Conservation (phyloP, 2,329 filamentous ascomycete species). For the Aspergillus pseudotamarii region DNA sequence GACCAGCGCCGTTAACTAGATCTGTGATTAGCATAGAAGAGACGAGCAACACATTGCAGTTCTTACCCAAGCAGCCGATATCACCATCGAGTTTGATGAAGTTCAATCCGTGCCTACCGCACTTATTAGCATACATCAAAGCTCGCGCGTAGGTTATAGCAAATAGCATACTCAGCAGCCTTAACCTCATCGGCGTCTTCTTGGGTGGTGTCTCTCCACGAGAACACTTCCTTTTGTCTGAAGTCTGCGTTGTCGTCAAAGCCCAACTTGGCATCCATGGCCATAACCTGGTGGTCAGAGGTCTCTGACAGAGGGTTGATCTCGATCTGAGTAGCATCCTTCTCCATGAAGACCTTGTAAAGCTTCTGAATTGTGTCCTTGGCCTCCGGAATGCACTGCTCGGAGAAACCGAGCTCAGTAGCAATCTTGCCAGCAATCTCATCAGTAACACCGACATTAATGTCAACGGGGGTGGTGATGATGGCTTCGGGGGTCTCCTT, state of each 20-base stretch:
- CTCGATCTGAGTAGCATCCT: constrained; percentile 98
- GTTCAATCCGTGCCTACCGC: constrained; percentile 71
- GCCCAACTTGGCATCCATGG: constrained; percentile 98
- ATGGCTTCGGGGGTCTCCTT: constrained; percentile 98
- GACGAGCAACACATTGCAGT: constrained; percentile 1
- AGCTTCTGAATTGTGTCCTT: constrained; percentile 98
- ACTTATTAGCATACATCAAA: constrained; percentile 17
- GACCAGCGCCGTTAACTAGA: constrained; percentile 90
- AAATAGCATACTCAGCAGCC: constrained; percentile 71
- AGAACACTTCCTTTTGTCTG: constrained; percentile 95
- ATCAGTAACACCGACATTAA: constrained; percentile 92
- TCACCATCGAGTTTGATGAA: constrained; percentile 99
- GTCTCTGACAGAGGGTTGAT: constrained; percentile 99
- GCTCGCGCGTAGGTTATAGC: not conserved
- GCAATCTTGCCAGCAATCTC: constrained; percentile 90
- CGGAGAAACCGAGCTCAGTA: constrained; percentile 91
- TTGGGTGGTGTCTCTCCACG: constrained; percentile 90
- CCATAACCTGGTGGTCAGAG: constrained; percentile 94
- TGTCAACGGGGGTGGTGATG: constrained; percentile 89
- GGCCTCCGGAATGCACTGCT: constrained; percentile 94
- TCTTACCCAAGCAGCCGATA: constrained; percentile 80
- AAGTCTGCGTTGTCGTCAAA: constrained; percentile 99
- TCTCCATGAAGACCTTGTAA: constrained; percentile 98
- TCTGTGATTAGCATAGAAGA: constrained; percentile 12
- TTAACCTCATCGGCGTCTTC: constrained; percentile 98